A percentile compares a stretch with the other conserved stretches of the same genome.
Conservation (phyloP, 306 rosid species). For the Inga leiocalycina region DNA sequence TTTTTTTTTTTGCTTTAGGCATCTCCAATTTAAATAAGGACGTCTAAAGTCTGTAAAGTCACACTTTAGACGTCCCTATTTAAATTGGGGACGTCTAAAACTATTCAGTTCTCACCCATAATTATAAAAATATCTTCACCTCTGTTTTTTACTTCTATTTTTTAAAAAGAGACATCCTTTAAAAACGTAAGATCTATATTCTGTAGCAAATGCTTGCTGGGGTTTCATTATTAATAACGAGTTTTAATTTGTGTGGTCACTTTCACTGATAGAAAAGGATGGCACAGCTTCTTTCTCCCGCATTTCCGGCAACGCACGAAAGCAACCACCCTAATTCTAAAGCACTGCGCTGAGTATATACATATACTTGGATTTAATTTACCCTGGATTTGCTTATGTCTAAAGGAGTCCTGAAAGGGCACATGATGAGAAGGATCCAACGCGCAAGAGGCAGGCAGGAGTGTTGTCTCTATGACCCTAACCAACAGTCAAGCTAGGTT, state of each 20-base stretch:
- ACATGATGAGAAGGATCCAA: neutral
- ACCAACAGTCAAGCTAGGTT: conserved; percentile 15
- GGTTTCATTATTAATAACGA: neutral
- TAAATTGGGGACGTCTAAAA: too few species aligned
- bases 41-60: too few species aligned
- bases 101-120: too few species aligned
- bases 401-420: neutral
- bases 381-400: neutral
- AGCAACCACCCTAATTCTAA: neutral
- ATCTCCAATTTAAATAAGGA: too few species aligned
- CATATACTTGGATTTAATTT: too few species aligned
- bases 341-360: neutral
- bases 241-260: neutral
- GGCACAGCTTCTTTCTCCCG: conserved; percentile 11
- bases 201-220: too few species aligned
- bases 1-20: too few species aligned
- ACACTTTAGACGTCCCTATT: too few species aligned
- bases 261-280: neutral
- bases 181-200: too few species aligned
- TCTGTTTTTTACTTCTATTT: too few species aligned
- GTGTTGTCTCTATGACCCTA: conserved; percentile 8
- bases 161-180: too few species aligned
- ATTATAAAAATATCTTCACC: too few species aligned
- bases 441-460: neutral
- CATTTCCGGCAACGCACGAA: neutral